phyloP scores from a whole-genome alignment of 805 yeast genomes.

The Isabelozyma pseudorhagii region DNA sequence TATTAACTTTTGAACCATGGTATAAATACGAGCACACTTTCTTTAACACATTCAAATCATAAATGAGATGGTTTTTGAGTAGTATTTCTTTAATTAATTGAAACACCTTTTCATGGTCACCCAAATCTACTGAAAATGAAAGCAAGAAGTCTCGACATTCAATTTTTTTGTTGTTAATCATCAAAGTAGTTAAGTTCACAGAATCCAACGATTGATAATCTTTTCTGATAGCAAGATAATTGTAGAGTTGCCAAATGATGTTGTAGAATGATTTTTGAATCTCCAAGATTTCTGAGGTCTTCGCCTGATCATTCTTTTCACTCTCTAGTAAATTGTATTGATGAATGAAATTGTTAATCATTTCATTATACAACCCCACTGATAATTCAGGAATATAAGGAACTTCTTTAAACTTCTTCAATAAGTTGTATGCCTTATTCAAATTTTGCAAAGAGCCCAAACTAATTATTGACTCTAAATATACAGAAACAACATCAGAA shows the following conservation, averaged over 20 bases:
- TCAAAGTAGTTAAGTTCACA: slow-evolving; percentile 2
- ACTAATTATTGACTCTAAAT: slow-evolving; percentile 26
- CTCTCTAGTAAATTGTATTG: slow-evolving; percentile 8
- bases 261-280: slow-evolving; percentile 11
- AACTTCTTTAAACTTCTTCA: slow-evolving; percentile 24
- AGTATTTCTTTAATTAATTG: slow-evolving; percentile 35
- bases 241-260: slow-evolving; percentile 29
- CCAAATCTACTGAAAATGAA: slow-evolving; percentile 27
- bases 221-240: slow-evolving; percentile 32
- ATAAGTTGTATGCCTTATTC: slow-evolving; percentile 19
- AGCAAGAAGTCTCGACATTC: slow-evolving; percentile 28
- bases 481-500: slow-evolving; percentile 42
- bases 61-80: slow-evolving; percentile 25
- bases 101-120: slow-evolving; percentile 31
- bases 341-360: slow-evolving; percentile 23
- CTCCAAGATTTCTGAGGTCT: slow-evolving; percentile 4
- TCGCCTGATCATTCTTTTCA: background rate
- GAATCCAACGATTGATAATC: slow-evolving; percentile 21
- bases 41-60: slow-evolving; percentile 24
- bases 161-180: slow-evolving; percentile 4
- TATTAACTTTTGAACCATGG: slow-evolving; percentile 18
- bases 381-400: slow-evolving; percentile 35
- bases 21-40: slow-evolving; percentile 27
- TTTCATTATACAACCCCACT: slow-evolving; percentile 23
- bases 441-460: slow-evolving; percentile 9